Conservation (phyloP, 306 rosid species). For the Begonia loranthoides region DNA sequence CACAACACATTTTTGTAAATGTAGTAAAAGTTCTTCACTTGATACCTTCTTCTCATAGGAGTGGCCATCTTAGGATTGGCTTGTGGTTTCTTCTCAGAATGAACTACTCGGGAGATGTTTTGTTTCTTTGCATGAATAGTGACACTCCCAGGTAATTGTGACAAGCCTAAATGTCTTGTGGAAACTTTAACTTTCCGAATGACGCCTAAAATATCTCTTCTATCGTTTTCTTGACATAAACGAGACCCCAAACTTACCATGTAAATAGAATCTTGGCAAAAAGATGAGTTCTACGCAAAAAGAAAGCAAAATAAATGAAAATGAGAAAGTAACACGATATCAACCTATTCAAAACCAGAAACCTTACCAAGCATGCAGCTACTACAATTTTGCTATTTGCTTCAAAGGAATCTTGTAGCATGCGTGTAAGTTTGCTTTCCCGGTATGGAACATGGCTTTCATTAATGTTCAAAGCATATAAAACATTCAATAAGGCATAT, state of each 20-base stretch:
- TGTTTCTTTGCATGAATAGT: conserved; percentile 28
- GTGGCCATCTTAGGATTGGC: conserved; percentile 12
- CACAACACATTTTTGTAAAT: too few species aligned
- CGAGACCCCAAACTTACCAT: conserved; percentile 66
- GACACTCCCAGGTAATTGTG: conserved; percentile 29
- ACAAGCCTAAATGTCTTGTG: conserved; percentile 20
- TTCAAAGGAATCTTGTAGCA: conserved; percentile 71
- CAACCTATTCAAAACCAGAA: not conserved
- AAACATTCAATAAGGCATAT: conserved; percentile 54
- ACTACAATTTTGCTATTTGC: conserved; percentile 47
- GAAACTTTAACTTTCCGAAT: conserved; percentile 27
- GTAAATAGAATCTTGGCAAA: conserved; percentile 74
- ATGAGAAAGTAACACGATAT: not conserved
- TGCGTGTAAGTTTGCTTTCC: conserved; percentile 81
- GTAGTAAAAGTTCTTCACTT: conserved; percentile 1
- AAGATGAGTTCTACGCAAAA: conserved; percentile 39
- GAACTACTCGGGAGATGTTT: conserved; percentile 17
- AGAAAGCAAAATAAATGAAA: not conserved
- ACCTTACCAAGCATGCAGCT: conserved; percentile 66
- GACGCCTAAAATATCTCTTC: conserved; percentile 11
- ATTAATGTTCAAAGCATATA: conserved; percentile 42
- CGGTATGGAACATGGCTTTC: conserved; percentile 65
- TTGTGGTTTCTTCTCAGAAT: conserved; percentile 29
- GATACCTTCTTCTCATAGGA: conserved; percentile 52
- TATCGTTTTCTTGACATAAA: conserved; percentile 31